Conservation (phyloP, 257 asterid genomes). For the Lycium barbarum region DNA sequence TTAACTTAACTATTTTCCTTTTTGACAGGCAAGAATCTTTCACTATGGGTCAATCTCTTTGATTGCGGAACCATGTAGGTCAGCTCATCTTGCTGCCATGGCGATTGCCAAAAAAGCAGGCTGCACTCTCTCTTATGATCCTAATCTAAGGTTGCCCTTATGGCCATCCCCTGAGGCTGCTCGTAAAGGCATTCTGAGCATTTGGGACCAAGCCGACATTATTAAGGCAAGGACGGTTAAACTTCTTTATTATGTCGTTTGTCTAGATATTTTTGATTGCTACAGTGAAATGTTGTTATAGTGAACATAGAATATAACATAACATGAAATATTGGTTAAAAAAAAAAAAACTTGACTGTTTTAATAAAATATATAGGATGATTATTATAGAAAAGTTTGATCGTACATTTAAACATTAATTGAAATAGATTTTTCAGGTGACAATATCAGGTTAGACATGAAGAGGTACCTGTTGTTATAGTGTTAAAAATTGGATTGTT, state of each 20-base stretch:
- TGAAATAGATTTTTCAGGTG: no score
- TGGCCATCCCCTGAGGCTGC: slow-evolving; percentile 43
- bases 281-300: no score
- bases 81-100: slow-evolving; percentile 87
- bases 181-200: slow-evolving; percentile 41
- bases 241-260: no score
- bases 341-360: no score
- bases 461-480: no score
- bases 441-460: no score
- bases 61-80: slow-evolving; percentile 88
- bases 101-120: slow-evolving; percentile 76
- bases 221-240: slow-evolving; percentile 36
- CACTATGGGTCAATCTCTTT: slow-evolving; percentile 94
- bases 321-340: no score
- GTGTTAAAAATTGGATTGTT: background rate
- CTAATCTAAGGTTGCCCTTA: slow-evolving; percentile 74
- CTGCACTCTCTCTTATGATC: slow-evolving; percentile 83
- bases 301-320: no score
- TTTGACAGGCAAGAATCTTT: slow-evolving; percentile 75
- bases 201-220: slow-evolving; percentile 54
- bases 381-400: no score
- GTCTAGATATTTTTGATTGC: no score
- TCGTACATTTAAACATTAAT: no score
- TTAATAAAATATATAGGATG: no score
- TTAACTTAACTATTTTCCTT: background rate